Conservation (phyloP, 179 eudicot genomes). For the Nepenthes alata region DNA sequence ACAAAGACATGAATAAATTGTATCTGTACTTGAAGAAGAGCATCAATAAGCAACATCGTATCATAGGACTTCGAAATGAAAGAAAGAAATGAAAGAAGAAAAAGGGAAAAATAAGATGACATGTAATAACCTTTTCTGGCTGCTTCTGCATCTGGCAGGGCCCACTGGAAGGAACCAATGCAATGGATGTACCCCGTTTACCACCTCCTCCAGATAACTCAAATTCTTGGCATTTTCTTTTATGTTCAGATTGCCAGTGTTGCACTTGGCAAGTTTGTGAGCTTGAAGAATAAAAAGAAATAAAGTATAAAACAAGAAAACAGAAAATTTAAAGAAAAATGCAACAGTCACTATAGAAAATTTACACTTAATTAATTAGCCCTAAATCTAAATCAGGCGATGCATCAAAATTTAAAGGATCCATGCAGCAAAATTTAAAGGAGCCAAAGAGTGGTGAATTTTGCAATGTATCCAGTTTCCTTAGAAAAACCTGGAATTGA, state of each 20-base stretch:
- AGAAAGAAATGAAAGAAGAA: too few species aligned
- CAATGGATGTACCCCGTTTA: conserved; percentile 22
- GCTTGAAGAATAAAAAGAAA: conserved; percentile 16
- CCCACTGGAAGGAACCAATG: conserved; percentile 27
- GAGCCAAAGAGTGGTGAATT: too few species aligned
- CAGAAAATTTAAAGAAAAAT: too few species aligned
- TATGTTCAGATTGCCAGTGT: conserved; percentile 69
- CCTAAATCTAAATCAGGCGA: too few species aligned
- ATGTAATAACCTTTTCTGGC: conserved; percentile 37
- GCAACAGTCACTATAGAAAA: too few species aligned
- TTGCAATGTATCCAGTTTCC: too few species aligned
- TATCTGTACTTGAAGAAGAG: neutral
- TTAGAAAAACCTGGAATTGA: too few species aligned
- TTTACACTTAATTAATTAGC: too few species aligned
- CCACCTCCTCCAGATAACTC: neutral
- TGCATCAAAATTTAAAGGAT: too few species aligned
- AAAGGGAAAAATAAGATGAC: neutral
- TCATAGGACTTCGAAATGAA: too few species aligned
- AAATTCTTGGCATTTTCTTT: conserved; percentile 29
- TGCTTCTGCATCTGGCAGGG: conserved; percentile 19
- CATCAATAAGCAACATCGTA: neutral
- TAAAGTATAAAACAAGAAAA: too few species aligned
- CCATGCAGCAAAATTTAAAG: too few species aligned
- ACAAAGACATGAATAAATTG: conserved; percentile 2
- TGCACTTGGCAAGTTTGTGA: conserved; percentile 51